A percentile compares a stretch with the other conserved stretches of the same genome.
Evolutionary conservation across 495 filamentous ascomycete species (phyloP).

Genomic region (Glutinoglossum americanum): DNA sequence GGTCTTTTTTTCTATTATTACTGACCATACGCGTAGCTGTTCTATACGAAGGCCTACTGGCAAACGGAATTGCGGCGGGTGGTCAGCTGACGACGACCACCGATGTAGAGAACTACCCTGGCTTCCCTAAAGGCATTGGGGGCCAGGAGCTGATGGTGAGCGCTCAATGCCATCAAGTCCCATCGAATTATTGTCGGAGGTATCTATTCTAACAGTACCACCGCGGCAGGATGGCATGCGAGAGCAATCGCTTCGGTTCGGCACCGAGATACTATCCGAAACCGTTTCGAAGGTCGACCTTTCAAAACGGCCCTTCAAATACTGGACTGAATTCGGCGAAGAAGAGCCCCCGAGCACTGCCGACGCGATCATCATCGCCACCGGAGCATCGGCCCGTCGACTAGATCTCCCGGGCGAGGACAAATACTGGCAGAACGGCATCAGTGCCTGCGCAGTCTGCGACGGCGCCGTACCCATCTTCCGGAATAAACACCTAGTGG

Average conservation of each 20-base stretch:
- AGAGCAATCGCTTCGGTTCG: constrained; percentile 73
- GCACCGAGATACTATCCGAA: constrained; percentile 77
- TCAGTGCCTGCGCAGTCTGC: constrained; percentile 92
- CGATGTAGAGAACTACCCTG: constrained; percentile 94
- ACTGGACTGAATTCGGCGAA: constrained; percentile 64
- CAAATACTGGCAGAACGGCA: constrained; percentile 88
- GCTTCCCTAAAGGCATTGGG: constrained; percentile 74
- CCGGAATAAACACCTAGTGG: constrained; percentile 80
- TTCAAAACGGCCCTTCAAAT: constrained; percentile 68
- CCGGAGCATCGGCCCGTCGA: constrained; percentile 74
- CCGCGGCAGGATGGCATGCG: constrained; percentile 57
- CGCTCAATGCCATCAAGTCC: too few species aligned
- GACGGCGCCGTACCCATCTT: constrained; percentile 96
- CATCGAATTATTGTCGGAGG: not conserved
- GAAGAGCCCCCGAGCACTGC: constrained; percentile 52
- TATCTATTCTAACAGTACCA: constrained; percentile 1
- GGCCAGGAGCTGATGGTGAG: constrained; percentile 65
- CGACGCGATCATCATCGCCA: constrained; percentile 82
- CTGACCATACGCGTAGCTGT: constrained; percentile 32
- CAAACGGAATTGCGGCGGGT: constrained; percentile 87
- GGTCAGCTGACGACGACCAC: constrained; percentile 96
- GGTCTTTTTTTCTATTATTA: not conserved
- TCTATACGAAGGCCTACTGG: constrained; percentile 92
- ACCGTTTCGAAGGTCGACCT: constrained; percentile 82
- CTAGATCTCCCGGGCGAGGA: constrained; percentile 75